Evolutionary conservation across 441 rosid genomes (phyloP).

Genomic region (Croton setiger): DNA sequence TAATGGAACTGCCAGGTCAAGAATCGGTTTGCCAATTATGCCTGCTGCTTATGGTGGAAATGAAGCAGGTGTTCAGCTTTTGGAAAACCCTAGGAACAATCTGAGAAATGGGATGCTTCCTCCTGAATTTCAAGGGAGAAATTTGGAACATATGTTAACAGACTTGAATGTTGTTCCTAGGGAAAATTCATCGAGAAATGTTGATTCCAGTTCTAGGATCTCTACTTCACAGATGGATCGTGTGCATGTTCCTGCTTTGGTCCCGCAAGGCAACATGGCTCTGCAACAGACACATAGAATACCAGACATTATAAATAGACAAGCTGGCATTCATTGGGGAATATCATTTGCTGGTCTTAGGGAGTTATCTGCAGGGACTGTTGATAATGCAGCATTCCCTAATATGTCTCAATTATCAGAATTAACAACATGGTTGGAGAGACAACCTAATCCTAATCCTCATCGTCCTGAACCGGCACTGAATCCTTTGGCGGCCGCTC

Average conservation of each 20-base stretch:
- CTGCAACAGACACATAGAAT: conserved; percentile 6
- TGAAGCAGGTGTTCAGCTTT: conserved; percentile 13
- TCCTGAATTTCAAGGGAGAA: conserved; percentile 11
- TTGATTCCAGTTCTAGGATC: conserved; percentile 9
- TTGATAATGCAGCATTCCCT: conserved; percentile 14
- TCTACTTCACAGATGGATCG: not conserved
- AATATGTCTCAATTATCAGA: conserved; percentile 10
- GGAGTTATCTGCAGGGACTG: conserved; percentile 6
- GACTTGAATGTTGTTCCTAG: conserved; percentile 9
- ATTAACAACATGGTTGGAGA: conserved; percentile 8
- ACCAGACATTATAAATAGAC: not conserved
- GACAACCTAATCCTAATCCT: conserved; percentile 11
- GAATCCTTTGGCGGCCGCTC: conserved; percentile 2
- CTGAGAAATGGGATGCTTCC: conserved; percentile 2
- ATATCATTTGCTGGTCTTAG: conserved; percentile 5
- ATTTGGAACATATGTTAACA: not conserved
- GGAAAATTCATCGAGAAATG: conserved; percentile 11
- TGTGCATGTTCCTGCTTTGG: conserved; percentile 6
- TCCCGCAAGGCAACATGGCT: not conserved
- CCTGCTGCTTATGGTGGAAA: not conserved
- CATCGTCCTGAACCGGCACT: not conserved
- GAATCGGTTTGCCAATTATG: conserved; percentile 7
- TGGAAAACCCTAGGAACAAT: conserved; percentile 11
- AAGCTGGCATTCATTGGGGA: not conserved
- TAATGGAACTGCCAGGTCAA: conserved; percentile 14